These are phyloP conservation scores for Solanum hybrid DNA, from an alignment of 305 asterid species.

Conservation along the genomic window DNA sequence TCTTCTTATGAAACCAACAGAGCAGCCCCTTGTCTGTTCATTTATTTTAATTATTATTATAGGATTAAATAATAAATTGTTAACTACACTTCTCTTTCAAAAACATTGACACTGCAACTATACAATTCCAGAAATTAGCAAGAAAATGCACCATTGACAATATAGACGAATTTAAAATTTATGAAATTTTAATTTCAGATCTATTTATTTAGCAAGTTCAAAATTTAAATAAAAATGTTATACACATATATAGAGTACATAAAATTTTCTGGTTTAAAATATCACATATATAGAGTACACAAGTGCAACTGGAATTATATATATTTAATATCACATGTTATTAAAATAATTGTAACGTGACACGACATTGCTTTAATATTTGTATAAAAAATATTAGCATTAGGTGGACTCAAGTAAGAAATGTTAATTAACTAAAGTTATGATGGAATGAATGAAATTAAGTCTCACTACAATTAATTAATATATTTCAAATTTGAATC, in stretches of 20 bases:
- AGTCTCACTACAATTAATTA: background rate
- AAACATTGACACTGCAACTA: background rate
- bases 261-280: no score
- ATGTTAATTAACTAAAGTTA: background rate
- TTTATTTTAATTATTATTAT: background rate
- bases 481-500: background rate
- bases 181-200: no score
- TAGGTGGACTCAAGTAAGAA: background rate
- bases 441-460: background rate
- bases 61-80: background rate
- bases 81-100: background rate
- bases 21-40: background rate
- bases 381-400: background rate
- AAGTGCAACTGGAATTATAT: background rate
- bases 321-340: background rate
- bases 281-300: no score
- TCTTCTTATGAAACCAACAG: background rate
- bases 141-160: background rate
- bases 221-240: no score
- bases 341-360: background rate
- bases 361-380: background rate
- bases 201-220: no score
- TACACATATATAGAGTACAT: no score
- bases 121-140: background rate
- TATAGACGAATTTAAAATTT: background rate